Base-by-base conservation (phyloP, 2,329 filamentous ascomycete species). In the Aureobasidium sp. region DNA sequence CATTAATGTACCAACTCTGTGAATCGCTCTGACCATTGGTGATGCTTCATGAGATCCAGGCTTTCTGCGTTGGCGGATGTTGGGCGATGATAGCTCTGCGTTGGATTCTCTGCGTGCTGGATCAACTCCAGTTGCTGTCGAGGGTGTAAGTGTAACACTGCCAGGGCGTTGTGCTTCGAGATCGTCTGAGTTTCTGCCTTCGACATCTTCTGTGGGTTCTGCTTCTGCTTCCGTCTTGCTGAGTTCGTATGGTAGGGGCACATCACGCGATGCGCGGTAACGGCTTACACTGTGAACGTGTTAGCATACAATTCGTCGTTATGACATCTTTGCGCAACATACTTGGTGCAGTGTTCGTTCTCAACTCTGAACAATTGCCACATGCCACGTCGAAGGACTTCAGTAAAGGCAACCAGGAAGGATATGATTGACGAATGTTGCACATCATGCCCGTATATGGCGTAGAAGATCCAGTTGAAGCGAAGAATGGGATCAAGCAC, bases 341-440 rank as follows among this genome's bases (percentile, higher is more conserved):
- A 70, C 65, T 97, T 96, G 61, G 88, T 87, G 75, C 91, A 96
- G 75, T 99, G 94, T 69, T 99, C 94, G 73, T 99, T 99, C 74
- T 99, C 94, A 30, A 99, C 92, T 44, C 94, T 90, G 72, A 99
- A 89, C 4, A 97, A 79, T 0, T 88, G 87, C 94, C 94, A 99
- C 71, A 97, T 85, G 64, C 91, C 92, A 71, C 94, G 81, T 36
- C 94, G 85, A n/a, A 84, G 81, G 27, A 96, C 85, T 72, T 99
- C 94, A 9, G 87, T 84, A 3, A 97, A 77, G 1, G 84, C 82
- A 16, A 97, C 84, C 34, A 89, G 67, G 74, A 97, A 97, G 1
- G 90, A 91, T 5, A 91, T 83, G 2, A 91, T 73, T 3, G 89
- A 89, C 1, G 88, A 93, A 73, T 97, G 92, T 69, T 97, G 91